Evolutionary conservation across 169 alveolate genomes (phyloP).

Genomic region (Plasmodium falciparum): DNA sequence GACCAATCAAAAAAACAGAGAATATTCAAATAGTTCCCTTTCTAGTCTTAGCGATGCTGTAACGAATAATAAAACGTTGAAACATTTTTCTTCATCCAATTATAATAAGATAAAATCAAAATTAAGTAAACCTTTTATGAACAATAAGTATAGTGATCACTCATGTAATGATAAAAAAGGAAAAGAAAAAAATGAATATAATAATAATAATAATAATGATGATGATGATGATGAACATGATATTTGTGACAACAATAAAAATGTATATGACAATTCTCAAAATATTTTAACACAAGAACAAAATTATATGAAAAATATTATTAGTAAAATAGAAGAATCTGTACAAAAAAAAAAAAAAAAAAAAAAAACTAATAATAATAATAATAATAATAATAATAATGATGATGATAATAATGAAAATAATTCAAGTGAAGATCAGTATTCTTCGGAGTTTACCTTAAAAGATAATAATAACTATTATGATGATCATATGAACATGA

Average conservation of each 20-base stretch:
- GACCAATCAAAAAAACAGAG: too few relatives aligned
- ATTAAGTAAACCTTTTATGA: too few relatives aligned
- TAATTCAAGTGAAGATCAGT: not conserved
- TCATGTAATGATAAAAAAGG: not conserved
- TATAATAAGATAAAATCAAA: too few relatives aligned
- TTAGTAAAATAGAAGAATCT: constrained; percentile 19
- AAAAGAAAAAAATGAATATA: not conserved
- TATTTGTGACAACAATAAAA: not conserved
- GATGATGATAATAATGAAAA: not conserved
- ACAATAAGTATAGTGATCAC: too few relatives aligned
- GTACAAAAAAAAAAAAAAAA: constrained; percentile 18
- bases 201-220: too few relatives aligned
- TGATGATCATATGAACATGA: too few relatives aligned
- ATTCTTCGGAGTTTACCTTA: not conserved
- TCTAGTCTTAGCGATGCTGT: too few relatives aligned
- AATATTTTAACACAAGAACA: too few relatives aligned
- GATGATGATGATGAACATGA: not conserved
- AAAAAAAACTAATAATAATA: not conserved
- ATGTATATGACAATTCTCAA: not conserved
- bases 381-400: not conserved
- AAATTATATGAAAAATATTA: constrained; percentile 2
- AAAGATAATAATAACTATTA: too few relatives aligned
- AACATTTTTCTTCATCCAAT: too few relatives aligned
- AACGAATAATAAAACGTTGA: too few relatives aligned
- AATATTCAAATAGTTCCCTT: too few relatives aligned